phyloP scores from a whole-genome alignment of 768 basidiomycete species.

The Epithele typhae region DNA sequence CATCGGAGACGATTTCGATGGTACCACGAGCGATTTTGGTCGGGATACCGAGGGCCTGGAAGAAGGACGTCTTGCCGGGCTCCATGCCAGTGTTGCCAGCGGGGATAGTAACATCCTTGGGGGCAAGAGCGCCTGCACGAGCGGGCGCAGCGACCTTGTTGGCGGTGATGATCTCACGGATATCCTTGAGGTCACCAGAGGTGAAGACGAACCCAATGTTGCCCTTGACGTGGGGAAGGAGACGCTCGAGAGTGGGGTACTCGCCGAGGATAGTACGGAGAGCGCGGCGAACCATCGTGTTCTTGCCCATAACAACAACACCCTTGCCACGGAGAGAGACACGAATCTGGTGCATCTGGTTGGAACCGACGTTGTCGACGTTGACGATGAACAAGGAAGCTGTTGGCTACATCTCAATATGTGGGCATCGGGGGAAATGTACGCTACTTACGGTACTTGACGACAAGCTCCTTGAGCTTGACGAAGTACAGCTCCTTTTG shows the following conservation, averaged over 20 bases:
- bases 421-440: neutral
- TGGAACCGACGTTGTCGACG: constrained; percentile 99
- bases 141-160: constrained; percentile 99
- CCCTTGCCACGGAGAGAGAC: constrained; percentile 94
- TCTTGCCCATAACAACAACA: constrained; percentile 99
- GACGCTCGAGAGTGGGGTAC: constrained; percentile 90
- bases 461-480: constrained; percentile 91
- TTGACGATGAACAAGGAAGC: constrained; percentile 99
- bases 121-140: constrained; percentile 94
- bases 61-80: constrained; percentile 99
- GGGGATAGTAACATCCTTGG: constrained; percentile 88
- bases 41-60: constrained; percentile 99
- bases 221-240: constrained; percentile 92
- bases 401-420: constrained; percentile 28
- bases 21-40: constrained; percentile 99
- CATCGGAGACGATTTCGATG: constrained; percentile 97
- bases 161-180: constrained; percentile 88
- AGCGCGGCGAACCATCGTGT: constrained; percentile 99
- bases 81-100: constrained; percentile 99
- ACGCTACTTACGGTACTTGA: constrained; percentile 74
- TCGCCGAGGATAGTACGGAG: constrained; percentile 88
- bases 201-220: constrained; percentile 99
- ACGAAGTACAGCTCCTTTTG: constrained; percentile 89
- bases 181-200: constrained; percentile 82
- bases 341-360: constrained; percentile 99